phyloP scores from a whole-genome alignment of 352 stramenopile species.

The Phytophthora tentaculata region DNA sequence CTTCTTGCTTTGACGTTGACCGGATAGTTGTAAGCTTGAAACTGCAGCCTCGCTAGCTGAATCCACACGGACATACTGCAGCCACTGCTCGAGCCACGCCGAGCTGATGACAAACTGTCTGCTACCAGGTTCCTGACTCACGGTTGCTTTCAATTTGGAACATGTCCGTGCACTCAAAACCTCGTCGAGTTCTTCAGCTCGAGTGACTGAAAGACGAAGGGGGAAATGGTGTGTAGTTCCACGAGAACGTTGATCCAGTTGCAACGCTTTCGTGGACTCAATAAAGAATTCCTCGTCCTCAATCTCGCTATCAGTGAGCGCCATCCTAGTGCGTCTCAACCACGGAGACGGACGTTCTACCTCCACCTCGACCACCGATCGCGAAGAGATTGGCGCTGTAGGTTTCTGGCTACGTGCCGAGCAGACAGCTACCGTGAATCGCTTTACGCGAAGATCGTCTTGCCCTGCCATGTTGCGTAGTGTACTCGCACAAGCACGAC shows the following conservation, averaged over 20 bases:
- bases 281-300: slow-evolving; percentile 40
- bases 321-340: slow-evolving; percentile 33
- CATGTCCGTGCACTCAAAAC: slow-evolving; percentile 48
- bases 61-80: slow-evolving; percentile 69
- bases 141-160: slow-evolving; percentile 32
- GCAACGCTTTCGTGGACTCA: slow-evolving; percentile 33
- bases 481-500: slow-evolving; percentile 65
- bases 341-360: slow-evolving; percentile 42
- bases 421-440: slow-evolving; percentile 46
- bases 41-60: slow-evolving; percentile 18
- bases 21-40: slow-evolving; percentile 8
- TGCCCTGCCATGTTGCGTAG: slow-evolving; percentile 69
- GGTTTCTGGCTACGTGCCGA: slow-evolving; percentile 19
- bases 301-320: slow-evolving; percentile 28
- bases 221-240: slow-evolving; percentile 35
- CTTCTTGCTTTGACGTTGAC: slow-evolving; percentile 18
- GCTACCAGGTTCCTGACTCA: slow-evolving; percentile 7
- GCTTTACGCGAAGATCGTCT: slow-evolving; percentile 62
- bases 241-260: slow-evolving; percentile 22
- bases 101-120: slow-evolving; percentile 66
- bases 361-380: slow-evolving; percentile 31
- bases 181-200: slow-evolving; percentile 62
- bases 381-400: slow-evolving; percentile 13
- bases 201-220: slow-evolving; percentile 35
- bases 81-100: slow-evolving; percentile 69